Base-by-base conservation (phyloP, 768 basidiomycete genomes). In the Rhodotorula babjevae region DNA sequence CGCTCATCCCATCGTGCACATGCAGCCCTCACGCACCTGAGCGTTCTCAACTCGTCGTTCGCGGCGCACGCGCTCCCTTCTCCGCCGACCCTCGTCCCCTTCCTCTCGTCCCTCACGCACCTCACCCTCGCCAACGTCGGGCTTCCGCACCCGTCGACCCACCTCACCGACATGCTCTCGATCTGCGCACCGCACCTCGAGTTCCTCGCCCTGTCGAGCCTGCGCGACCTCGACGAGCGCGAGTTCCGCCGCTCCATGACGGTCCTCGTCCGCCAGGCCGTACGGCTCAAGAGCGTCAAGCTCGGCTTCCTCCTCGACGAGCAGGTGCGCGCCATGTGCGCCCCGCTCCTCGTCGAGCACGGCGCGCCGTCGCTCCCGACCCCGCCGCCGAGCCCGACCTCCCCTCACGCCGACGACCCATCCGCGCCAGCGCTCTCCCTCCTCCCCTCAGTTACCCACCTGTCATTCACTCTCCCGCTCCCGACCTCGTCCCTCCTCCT, bases 101-200 rank as follows among this genome's bases (percentile, higher is more conserved):
- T 70, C 65, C 56, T 67, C 21, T 16, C 50, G 33, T n/a, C 49
- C 27, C 29, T 74, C 33, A 57, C 52, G 21, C 56, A 59, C 58
- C 65, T 74, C 15, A 69, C 68, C 19, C 50, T 74, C n/a, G 66
- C 73, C 3, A 74, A 74, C 62, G 61, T 74, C 65, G 73, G 73
- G 29, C 58, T 74, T 21, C 73, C 73, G 7, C 27, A 57, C 0
- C 73, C 73, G 25, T 63, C 73, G 11, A 70, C 73, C 8, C 73
- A 74, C 47, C 40, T 74, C 21, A 44, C 61, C 50, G 36, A 36
- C 14, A 29, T 74, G 58, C 57, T 74, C 10, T 1, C 21, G 10
- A 50, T 33, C 53, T 46, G 53, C n/a, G 19, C 49, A 0, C 33
- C 47, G 18, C 60, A 61, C 10, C 65, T 74, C 31, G 31, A 62